Conservation (phyloP, 202 grass and related monocot species). For the Zizania palustris region DNA sequence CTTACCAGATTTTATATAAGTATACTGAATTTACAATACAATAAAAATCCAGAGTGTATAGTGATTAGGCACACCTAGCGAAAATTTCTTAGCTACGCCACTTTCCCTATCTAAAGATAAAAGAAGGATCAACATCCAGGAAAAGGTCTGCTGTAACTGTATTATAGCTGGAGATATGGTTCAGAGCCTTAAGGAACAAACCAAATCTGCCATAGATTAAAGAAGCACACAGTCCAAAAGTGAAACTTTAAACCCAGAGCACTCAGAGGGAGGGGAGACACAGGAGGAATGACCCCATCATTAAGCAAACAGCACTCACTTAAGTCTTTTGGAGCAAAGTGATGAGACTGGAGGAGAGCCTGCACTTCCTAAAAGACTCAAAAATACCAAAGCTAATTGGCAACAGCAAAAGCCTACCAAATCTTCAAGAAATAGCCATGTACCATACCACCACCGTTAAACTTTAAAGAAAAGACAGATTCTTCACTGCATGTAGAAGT, state of each 20-base stretch:
- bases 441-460: conserved; percentile 30
- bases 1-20: too few species aligned
- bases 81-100: too few species aligned
- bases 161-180: conserved; percentile 56
- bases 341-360: conserved; percentile 47
- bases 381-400: conserved; percentile 60
- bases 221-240: conserved; percentile 53
- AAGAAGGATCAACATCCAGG: conserved; percentile 50
- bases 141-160: conserved; percentile 49
- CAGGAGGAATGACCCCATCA: conserved; percentile 55
- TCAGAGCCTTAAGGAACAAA: conserved; percentile 51
- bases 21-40: too few species aligned
- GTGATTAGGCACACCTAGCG: too few species aligned
- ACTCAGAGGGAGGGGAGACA: conserved; percentile 46
- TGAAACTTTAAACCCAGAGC: conserved; percentile 57
- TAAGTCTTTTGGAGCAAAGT: conserved; percentile 49
- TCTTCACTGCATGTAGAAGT: conserved; percentile 47
- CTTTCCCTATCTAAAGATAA: conserved; percentile 37
- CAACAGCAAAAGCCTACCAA: conserved; percentile 61
- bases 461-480: conserved; percentile 32
- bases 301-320: conserved; percentile 48
- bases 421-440: conserved; percentile 59
- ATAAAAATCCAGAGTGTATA: too few species aligned
- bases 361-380: conserved; percentile 44
- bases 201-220: conserved; percentile 48